Percentiles rank a stretch among this genome's conserved stretches.
Evolutionary conservation across 1,139 yeast genomes (phyloP).

Genomic region (Sugiyamaella castrensis): DNA sequence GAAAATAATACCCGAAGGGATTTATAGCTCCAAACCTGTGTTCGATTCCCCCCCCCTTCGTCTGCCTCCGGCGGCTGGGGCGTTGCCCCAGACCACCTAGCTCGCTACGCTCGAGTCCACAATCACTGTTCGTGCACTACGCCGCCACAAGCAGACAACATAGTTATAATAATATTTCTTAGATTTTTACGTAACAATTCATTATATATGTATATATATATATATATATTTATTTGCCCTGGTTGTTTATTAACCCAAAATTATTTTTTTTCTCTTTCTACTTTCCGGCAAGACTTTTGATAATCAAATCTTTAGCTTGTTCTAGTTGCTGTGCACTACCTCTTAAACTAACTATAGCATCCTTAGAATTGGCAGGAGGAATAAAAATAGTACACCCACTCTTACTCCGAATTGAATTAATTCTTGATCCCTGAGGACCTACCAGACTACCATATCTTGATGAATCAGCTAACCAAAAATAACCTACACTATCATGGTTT

Average conservation of each 20-base stretch:
- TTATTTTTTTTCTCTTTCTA: neutral
- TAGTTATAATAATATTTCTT: too few species aligned
- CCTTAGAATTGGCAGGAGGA: slow-evolving; percentile 56
- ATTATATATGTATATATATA: neutral
- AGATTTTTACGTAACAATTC: neutral
- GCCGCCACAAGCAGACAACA: too few species aligned
- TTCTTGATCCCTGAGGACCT: slow-evolving; percentile 74
- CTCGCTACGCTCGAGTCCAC: slow-evolving; percentile 2
- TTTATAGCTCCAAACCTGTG: too few species aligned
- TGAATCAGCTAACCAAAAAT: slow-evolving; percentile 49
- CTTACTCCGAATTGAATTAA: slow-evolving; percentile 59
- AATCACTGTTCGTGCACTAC: too few species aligned
- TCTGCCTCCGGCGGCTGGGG: slow-evolving; percentile 1
- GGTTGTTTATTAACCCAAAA: neutral
- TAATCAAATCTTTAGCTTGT: slow-evolving; percentile 44
- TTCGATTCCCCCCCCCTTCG: neutral
- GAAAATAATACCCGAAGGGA: neutral
- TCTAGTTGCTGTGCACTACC: slow-evolving; percentile 46
- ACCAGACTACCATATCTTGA: slow-evolving; percentile 55
- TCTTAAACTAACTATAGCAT: slow-evolving; percentile 32
- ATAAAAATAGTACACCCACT: slow-evolving; percentile 60
- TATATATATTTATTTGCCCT: neutral
- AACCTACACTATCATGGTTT: slow-evolving; percentile 45
- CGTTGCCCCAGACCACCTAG: neutral
- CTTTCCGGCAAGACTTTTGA: slow-evolving; percentile 8